Percentiles rank a stretch among this genome's conserved stretches.
These are phyloP conservation scores for Sutorius eximius DNA, from an alignment of 1,284 basidiomycete species.

Conservation along the genomic window DNA sequence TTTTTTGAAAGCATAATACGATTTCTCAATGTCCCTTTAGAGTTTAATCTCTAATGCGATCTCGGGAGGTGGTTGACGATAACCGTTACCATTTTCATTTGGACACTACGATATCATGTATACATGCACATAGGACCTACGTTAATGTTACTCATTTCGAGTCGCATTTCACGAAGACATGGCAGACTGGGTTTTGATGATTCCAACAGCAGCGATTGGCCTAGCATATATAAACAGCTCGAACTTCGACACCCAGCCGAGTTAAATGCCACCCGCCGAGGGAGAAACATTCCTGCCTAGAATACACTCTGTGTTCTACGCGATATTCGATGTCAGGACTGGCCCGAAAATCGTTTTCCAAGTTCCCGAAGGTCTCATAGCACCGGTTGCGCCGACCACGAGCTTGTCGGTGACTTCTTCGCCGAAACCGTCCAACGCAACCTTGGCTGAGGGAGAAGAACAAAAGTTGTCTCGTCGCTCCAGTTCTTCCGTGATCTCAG, in stretches of 20 bases:
- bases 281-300: conserved; percentile 73
- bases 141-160: neutral
- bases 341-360: conserved; percentile 88
- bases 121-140: conserved; percentile 14
- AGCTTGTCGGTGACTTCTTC: conserved; percentile 40
- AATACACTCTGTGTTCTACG: conserved; percentile 86
- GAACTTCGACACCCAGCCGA: neutral
- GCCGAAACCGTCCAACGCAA: conserved; percentile 49
- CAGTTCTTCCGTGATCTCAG: conserved; percentile 47
- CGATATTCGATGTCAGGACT: conserved; percentile 78
- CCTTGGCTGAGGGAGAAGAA: conserved; percentile 40
- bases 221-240: neutral
- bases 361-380: conserved; percentile 85
- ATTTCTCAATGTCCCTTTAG: conserved; percentile 17
- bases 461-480: conserved; percentile 43
- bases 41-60: conserved; percentile 14
- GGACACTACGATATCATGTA: conserved; percentile 12
- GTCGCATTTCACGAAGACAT: neutral
- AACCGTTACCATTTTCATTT: conserved; percentile 1
- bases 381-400: conserved; percentile 33
- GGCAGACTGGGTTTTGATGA: neutral
- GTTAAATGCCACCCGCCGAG: conserved; percentile 44
- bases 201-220: neutral
- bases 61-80: conserved; percentile 6
- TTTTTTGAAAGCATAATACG: neutral